Percentiles rank a stretch among this genome's conserved stretches.
These are phyloP conservation scores for Pseudevernia furfuracea DNA, from an alignment of 495 filamentous ascomycete species.

Conservation along the genomic window DNA sequence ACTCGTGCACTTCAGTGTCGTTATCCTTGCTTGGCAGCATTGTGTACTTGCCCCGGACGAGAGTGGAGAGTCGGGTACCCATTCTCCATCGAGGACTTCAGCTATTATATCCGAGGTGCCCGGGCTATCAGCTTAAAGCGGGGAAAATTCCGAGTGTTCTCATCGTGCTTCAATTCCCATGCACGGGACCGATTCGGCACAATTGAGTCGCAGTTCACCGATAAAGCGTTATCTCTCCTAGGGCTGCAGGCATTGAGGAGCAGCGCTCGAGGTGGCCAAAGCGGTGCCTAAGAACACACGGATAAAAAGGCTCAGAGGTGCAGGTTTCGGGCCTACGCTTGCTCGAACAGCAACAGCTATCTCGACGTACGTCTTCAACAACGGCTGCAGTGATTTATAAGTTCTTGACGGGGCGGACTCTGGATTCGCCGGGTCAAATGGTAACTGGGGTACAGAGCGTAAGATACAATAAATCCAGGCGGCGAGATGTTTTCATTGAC, in stretches of 20 bases:
- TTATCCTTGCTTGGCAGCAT: slow-evolving; percentile 24
- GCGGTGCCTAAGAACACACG: not conserved
- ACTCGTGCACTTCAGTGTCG: not conserved
- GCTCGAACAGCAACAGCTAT: not conserved
- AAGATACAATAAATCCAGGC: too few species aligned
- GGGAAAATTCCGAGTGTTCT: not conserved
- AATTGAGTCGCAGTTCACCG: not conserved
- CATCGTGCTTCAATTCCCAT: not conserved
- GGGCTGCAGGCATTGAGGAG: not conserved
- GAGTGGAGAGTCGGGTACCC: not conserved
- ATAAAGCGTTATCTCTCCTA: not conserved
- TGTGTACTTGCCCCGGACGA: slow-evolving; percentile 15
- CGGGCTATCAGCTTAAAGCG: slow-evolving; percentile 1
- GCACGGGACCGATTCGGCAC: not conserved
- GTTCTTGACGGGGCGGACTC: not conserved
- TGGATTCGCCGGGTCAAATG: not conserved
- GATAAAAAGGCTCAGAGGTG: not conserved
- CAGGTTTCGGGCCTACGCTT: not conserved
- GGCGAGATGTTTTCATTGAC: too few species aligned
- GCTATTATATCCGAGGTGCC: not conserved
- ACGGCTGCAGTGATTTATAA: not conserved
- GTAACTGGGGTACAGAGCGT: too few species aligned
- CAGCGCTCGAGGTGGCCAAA: not conserved
- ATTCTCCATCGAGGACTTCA: not conserved
- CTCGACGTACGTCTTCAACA: not conserved